Evolutionary conservation across 768 basidiomycete species (phyloP), one percentile per base, ranked within the genome.

Genomic region (Amanita fuliginea): DNA sequence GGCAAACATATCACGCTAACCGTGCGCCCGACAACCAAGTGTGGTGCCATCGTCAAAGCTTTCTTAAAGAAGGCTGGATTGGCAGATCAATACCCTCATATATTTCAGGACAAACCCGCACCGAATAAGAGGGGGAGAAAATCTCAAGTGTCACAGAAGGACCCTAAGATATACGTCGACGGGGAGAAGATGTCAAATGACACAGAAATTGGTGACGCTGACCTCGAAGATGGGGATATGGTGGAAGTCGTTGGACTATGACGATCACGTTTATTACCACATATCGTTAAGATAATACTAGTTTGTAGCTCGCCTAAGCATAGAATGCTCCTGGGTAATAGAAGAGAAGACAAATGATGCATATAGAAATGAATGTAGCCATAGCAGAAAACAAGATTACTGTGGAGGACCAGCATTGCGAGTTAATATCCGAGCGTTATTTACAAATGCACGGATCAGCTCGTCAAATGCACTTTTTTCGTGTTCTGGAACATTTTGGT

Each of bases 361-460:
- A 18, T 22, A 39, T 39, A 47, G 35, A 35, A 33, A 46, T 35
- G 18, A 46, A 46, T 46, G 22, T 10, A 28, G 16, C 32, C 43
- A 24, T 34, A 34, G 18, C n/a, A 35, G 16, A 35, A 16, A 14
- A 33, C 32, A 18, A 16, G 24, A 26, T 19, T 42, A 19, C 13
- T 51, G 34, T 22, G 42, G 33, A 39, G 11, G 16, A 6, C 35
- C 69, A 4, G 78, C 76, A 64, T 95, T 96, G 57, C 88, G 78
- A 46, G 83, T 82, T 42, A 97, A 64, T 66, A 96, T 92, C 53
- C 96, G 75, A 3, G 89, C 81, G 55, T 96, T 94, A 59, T 97
- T 96, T 44, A 99, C 81, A 55, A 96, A 88, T 11, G 87, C 89
- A 42, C 88, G 81, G 39, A 99, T 81, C 51, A 96, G 78, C 60